Evolutionary conservation across 1,284 basidiomycete species (phyloP).

Genomic region (Pseudozyma sp.): DNA sequence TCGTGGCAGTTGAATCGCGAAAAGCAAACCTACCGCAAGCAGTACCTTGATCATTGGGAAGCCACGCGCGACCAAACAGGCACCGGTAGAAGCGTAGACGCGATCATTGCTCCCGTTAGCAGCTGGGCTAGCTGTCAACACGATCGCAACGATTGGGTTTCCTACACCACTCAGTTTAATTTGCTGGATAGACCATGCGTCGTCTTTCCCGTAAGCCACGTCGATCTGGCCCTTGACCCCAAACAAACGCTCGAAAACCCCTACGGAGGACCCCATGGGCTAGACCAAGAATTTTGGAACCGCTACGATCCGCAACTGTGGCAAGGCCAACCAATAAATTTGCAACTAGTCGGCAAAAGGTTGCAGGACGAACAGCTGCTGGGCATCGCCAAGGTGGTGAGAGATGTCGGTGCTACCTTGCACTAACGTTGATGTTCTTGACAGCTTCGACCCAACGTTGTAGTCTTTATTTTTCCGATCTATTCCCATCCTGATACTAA

Average conservation of each 20-base stretch:
- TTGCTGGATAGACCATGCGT: slow-evolving; percentile 36
- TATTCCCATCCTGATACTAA: no score
- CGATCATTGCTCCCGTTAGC: slow-evolving; percentile 74
- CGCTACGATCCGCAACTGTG: slow-evolving; percentile 70
- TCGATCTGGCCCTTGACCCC: slow-evolving; percentile 73
- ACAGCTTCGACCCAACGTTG: no score
- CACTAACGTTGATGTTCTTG: not conserved
- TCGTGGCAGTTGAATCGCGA: slow-evolving; percentile 73
- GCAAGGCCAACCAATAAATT: slow-evolving; percentile 75
- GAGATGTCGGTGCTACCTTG: slow-evolving; percentile 43
- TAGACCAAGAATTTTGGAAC: slow-evolving; percentile 26
- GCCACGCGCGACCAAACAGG: slow-evolving; percentile 71
- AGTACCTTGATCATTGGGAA: slow-evolving; percentile 75
- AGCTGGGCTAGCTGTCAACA: slow-evolving; percentile 74
- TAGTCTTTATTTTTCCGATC: no score
- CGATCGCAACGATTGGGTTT: slow-evolving; percentile 70
- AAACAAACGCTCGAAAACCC: slow-evolving; percentile 69
- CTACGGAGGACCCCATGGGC: slow-evolving; percentile 12
- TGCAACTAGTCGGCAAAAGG: slow-evolving; percentile 78
- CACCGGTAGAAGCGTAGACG: slow-evolving; percentile 74
- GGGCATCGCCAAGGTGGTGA: slow-evolving; percentile 62
- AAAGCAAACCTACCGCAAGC: slow-evolving; percentile 71
- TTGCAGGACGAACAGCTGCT: slow-evolving; percentile 80
- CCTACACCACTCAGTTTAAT: slow-evolving; percentile 47
- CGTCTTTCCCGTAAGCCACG: slow-evolving; percentile 73